phyloP scores from a whole-genome alignment of 495 filamentous ascomycete genomes.

The Tirmania nivea region DNA sequence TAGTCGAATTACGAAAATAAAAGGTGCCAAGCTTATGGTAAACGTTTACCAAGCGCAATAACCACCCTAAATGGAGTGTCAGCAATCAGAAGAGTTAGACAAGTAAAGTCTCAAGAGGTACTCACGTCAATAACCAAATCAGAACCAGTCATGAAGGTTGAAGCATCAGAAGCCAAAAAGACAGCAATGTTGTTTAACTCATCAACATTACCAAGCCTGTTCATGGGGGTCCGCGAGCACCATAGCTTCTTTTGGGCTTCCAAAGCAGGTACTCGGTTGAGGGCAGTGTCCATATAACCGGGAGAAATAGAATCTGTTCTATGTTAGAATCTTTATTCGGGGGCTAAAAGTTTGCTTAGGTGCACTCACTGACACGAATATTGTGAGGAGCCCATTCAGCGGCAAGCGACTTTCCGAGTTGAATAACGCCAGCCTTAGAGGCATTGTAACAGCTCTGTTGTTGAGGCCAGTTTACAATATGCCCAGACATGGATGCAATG shows the following conservation, averaged over 20 bases:
- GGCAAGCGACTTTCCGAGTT: constrained; percentile 52
- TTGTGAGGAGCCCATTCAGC: constrained; percentile 58
- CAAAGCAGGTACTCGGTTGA: constrained; percentile 50
- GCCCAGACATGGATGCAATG: constrained; percentile 55
- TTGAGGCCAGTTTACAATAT: constrained; percentile 60
- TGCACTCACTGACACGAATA: constrained; percentile 38
- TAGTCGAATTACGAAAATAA: background rate
- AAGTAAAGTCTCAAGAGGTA: constrained; percentile 35
- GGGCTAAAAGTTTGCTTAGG: background rate
- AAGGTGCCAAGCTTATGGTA: background rate
- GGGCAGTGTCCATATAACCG: constrained; percentile 60
- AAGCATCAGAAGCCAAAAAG: constrained; percentile 52
- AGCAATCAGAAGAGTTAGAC: constrained; percentile 23
- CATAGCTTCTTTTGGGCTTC: constrained; percentile 63
- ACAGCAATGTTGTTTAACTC: constrained; percentile 63
- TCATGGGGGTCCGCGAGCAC: constrained; percentile 43
- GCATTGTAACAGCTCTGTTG: constrained; percentile 62
- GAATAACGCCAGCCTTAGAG: constrained; percentile 58
- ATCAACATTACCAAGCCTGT: constrained; percentile 46
- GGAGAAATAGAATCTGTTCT: constrained; percentile 42
- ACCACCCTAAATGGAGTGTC: background rate
- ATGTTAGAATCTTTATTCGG: background rate
- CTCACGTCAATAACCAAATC: constrained; percentile 57
- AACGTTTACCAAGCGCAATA: background rate
- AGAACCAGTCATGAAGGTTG: constrained; percentile 55